Conservation (phyloP, 2,329 filamentous ascomycete genomes). For the Mariannaea sp. region DNA sequence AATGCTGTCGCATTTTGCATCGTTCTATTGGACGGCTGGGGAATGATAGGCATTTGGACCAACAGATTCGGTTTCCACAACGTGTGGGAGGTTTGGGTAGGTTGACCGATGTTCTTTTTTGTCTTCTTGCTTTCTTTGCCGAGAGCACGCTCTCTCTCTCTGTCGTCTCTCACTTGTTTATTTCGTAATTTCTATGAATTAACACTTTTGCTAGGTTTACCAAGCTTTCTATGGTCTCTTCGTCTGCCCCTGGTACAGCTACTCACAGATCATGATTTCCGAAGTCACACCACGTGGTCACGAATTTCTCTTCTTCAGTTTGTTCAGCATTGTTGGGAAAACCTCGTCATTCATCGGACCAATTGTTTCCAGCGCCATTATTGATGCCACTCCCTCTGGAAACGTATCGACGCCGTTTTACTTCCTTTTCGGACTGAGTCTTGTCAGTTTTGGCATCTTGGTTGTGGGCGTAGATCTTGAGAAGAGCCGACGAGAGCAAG, state of each 20-base stretch:
- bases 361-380: slow-evolving; percentile 70
- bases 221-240: slow-evolving; percentile 66
- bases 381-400: slow-evolving; percentile 59
- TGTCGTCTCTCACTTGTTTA: too few species aligned
- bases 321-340: slow-evolving; percentile 72
- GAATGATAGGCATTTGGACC: slow-evolving; percentile 54
- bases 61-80: slow-evolving; percentile 51
- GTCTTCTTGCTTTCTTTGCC: too few species aligned
- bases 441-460: too few species aligned
- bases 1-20: slow-evolving; percentile 66
- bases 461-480: slow-evolving; percentile 61
- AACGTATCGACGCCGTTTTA: slow-evolving; percentile 69
- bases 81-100: slow-evolving; percentile 52
- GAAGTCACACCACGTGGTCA: slow-evolving; percentile 71
- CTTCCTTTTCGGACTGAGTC: slow-evolving; percentile 64
- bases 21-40: slow-evolving; percentile 59
- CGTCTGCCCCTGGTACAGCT: slow-evolving; percentile 72
- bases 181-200: too few species aligned
- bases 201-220: too few species aligned
- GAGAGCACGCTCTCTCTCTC: too few species aligned
- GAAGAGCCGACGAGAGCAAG: slow-evolving; percentile 64
- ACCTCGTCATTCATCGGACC: slow-evolving; percentile 71
- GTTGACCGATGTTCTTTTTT: too few species aligned
- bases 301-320: slow-evolving; percentile 71
- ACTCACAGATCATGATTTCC: slow-evolving; percentile 72